Evolutionary conservation across 2,329 filamentous ascomycete species (phyloP), one percentile per base, ranked within the genome.

Genomic region (Anisogramma anomala): DNA sequence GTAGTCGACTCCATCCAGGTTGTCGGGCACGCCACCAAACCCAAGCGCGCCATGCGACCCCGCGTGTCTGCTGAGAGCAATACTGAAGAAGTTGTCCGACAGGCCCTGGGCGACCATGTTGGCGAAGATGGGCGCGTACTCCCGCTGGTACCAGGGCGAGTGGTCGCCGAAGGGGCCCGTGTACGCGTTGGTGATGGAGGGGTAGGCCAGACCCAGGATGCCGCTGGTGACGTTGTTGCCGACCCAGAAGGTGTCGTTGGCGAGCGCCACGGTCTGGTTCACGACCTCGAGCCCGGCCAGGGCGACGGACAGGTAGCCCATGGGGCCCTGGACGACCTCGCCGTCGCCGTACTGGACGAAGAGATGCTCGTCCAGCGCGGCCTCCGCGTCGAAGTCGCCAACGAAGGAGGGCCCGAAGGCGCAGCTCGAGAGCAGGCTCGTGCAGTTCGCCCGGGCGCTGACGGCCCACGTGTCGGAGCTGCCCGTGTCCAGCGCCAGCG

Each of bases 181-280:
- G 46, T 64, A 73, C 10, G 63, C 66, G 37, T 63, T 71, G 1
- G 69, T 71, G 22, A 74, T 49, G 30, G 66, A 60, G 2, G 68
- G 65, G 41, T 70, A 73, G 0, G 67, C 69, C 43, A 74, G 59
- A 0, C 69, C 70, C 15, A 73, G 53, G 33, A 73, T 57, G 5
- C 69, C 70, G 41, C 66, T 67, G 18, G 69, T 72, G 32, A 64
- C 49, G 52, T 72, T 72, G 54, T 72, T 65, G 33, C 69, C 70
- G 41, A 58, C 59, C 69, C 70, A 73, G 51, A 62, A 63, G 2
- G 69, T 70, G 42, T 55, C 57, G 49, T 65, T 70, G 33, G 66
- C 69, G 15, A 74, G 57, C 10, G 63, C 67, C 33, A 71, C 60
- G 49, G 69, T 63, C 52, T 72, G 69, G 23, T 57, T 55, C 14